phyloP scores from a whole-genome alignment of 2,329 filamentous ascomycete species.

The Aspergillus aculeatus region DNA sequence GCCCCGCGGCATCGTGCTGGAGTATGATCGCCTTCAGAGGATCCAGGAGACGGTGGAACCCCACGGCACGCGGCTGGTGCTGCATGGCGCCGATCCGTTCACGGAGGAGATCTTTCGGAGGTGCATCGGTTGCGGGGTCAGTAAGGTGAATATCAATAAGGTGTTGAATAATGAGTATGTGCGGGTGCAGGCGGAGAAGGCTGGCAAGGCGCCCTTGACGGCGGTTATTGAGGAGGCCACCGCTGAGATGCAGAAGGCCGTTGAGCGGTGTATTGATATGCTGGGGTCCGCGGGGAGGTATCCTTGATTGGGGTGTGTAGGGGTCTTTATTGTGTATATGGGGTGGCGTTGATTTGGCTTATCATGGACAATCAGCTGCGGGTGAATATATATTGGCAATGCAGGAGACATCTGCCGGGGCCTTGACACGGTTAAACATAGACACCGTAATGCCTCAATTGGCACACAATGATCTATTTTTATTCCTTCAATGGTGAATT shows the following conservation, averaged over 20 bases:
- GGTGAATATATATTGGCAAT: too few relatives aligned
- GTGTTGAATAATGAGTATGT: slow-evolving; percentile 55
- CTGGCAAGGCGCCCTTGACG: slow-evolving; percentile 54
- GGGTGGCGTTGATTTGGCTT: too few relatives aligned
- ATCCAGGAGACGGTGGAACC: slow-evolving; percentile 52
- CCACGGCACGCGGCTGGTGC: slow-evolving; percentile 50
- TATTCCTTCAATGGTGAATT: too few relatives aligned
- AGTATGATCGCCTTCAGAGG: slow-evolving; percentile 55
- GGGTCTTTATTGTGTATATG: too few relatives aligned
- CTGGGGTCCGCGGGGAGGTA: slow-evolving; percentile 42
- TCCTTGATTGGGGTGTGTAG: slow-evolving; percentile 11
- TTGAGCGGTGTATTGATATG: slow-evolving; percentile 58
- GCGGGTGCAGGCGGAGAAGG: slow-evolving; percentile 48
- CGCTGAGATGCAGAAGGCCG: slow-evolving; percentile 54
- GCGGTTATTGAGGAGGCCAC: slow-evolving; percentile 56
- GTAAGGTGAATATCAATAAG: slow-evolving; percentile 61
- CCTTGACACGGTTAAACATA: too few relatives aligned
- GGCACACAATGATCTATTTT: fast-evolving
- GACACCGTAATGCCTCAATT: too few relatives aligned
- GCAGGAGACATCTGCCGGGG: too few relatives aligned
- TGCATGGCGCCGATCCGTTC: slow-evolving; percentile 61
- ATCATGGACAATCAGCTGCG: too few relatives aligned
- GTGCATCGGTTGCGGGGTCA: slow-evolving; percentile 56
- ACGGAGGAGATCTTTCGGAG: slow-evolving; percentile 54
- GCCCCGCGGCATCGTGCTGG: slow-evolving; percentile 60